These are phyloP conservation scores for Spongospora subterranea DNA, from an alignment of 208 protist genomes.

Conservation along the genomic window DNA sequence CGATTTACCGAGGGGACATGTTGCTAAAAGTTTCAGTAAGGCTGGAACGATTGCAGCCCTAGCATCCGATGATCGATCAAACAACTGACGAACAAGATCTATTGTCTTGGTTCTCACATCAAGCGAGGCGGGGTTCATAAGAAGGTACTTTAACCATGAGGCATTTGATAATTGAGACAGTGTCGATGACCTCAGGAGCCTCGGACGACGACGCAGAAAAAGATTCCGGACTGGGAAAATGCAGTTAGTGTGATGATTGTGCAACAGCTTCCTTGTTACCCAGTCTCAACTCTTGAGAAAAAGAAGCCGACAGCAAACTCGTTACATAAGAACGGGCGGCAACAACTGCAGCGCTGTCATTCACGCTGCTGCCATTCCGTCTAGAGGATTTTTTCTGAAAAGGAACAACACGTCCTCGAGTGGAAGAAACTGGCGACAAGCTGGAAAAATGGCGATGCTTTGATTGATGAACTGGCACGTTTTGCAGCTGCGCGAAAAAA, in stretches of 20 bases:
- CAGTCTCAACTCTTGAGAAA: neutral
- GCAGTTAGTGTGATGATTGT: neutral
- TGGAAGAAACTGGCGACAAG: neutral
- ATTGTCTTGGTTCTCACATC: slow-evolving; percentile 12
- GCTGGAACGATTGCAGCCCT: neutral
- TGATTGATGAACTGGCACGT: neutral
- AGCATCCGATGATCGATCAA: neutral
- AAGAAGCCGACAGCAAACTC: neutral
- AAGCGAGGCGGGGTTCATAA: neutral
- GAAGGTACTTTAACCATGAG: neutral
- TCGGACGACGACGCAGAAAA: neutral
- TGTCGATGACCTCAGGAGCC: neutral
- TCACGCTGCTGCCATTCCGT: neutral
- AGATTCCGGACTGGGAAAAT: neutral
- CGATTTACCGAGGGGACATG: neutral
- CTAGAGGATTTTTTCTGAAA: neutral
- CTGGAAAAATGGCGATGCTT: neutral
- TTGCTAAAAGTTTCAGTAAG: neutral
- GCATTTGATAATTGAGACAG: neutral
- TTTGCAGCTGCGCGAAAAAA: neutral
- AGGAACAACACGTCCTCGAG: neutral
- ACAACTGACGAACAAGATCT: neutral
- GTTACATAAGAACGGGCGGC: neutral
- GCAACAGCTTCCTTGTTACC: neutral
- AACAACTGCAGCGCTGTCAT: neutral